phyloP scores from a whole-genome alignment of 805 yeast species.

The Pichia nanzhaoensis region DNA sequence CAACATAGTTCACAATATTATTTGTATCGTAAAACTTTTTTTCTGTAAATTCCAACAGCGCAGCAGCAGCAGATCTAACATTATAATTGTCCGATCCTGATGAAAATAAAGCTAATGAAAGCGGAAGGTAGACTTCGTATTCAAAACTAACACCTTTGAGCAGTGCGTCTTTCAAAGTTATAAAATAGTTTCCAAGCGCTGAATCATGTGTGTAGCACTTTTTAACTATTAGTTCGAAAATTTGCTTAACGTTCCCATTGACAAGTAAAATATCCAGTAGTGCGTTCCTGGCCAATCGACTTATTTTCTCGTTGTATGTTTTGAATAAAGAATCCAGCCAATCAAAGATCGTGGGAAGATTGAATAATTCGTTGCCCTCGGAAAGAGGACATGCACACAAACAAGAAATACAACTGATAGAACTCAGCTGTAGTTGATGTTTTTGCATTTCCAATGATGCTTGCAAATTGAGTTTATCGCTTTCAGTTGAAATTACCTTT shows the following conservation, averaged over 20 bases:
- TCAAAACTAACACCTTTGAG: slow-evolving; percentile 42
- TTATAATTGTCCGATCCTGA: slow-evolving; percentile 66
- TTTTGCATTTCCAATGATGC: slow-evolving; percentile 79
- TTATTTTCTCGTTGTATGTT: slow-evolving; percentile 50
- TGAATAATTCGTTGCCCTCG: slow-evolving; percentile 51
- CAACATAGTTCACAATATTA: slow-evolving; percentile 52
- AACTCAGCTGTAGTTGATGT: slow-evolving; percentile 58
- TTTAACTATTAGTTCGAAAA: slow-evolving; percentile 52
- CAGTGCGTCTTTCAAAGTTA: slow-evolving; percentile 61
- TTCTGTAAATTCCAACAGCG: slow-evolving; percentile 63
- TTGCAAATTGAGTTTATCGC: slow-evolving; percentile 44
- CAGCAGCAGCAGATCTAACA: slow-evolving; percentile 67
- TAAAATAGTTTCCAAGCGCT: slow-evolving; percentile 63
- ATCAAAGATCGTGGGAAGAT: slow-evolving; percentile 54
- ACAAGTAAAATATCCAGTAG: slow-evolving; percentile 56
- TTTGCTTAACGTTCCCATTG: slow-evolving; percentile 50
- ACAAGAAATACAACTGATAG: slow-evolving; percentile 79
- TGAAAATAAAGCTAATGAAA: slow-evolving; percentile 72
- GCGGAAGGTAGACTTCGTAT: slow-evolving; percentile 53
- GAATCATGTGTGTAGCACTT: slow-evolving; percentile 60
- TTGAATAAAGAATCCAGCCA: slow-evolving; percentile 78
- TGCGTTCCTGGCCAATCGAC: slow-evolving; percentile 63
- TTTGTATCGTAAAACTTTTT: slow-evolving; percentile 47
- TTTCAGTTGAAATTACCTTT: slow-evolving; percentile 30
- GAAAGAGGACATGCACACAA: slow-evolving; percentile 71